Evolutionary conservation across 257 asterid species (phyloP), one percentile per base, ranked within the genome.

Genomic region (Mentha longifolia): DNA sequence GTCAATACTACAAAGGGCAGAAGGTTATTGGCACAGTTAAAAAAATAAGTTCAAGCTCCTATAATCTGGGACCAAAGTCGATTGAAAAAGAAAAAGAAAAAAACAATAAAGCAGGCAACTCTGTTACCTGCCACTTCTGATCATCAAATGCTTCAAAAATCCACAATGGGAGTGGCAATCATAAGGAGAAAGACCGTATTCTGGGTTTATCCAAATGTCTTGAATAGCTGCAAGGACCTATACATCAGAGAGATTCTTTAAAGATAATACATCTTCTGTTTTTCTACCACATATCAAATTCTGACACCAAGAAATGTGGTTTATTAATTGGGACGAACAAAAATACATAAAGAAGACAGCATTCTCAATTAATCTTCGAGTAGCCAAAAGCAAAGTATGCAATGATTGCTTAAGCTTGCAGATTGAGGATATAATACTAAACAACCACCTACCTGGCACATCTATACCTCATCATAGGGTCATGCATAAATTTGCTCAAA

Each of bases 181-280:
- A 76, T 92, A 91, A 6, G 99, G 97, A 54, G 95, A 79, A 50
- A 94, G 95, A 61, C 83, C 74, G 10, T 76, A 80, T 74, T 80
- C 74, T 58, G 88, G 90, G 76, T 91, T 86, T 70, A 95, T 89
- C 99, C 99, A 94, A 65, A 85, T 60, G 76, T 83, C 84, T 83
- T 94, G 98, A 81, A 94, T 79, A 71, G 81, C 91, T 85, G 96
- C 90, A 87, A 94, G 97, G 86, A 94, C 97, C 99, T 94, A 84
- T 63, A 81, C 68, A 78, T 81, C 84, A 87, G 78, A 77, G 78
- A 74, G 50, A 30, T 46, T 62, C 69, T 80, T n/a, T n/a, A n/a
- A n/a, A n/a, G n/a, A n/a, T 77, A 13, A 31, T 7, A 59, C 3
- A 59, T 31, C 37, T 56, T 31, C 25, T 41, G 31, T 59, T 15